Conservation (phyloP, 306 rosid genomes). For the Gleditsia sinensis region DNA sequence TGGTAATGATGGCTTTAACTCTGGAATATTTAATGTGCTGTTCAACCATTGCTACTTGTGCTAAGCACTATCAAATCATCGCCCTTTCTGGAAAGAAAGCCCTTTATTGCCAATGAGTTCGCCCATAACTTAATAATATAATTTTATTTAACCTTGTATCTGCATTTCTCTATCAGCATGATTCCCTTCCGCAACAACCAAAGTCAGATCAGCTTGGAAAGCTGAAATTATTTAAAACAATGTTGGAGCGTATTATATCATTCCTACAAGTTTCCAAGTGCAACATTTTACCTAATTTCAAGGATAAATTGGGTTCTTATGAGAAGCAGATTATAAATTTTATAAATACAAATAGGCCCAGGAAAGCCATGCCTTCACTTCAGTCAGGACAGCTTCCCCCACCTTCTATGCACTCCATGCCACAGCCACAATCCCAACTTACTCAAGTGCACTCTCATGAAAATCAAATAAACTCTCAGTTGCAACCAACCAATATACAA, state of each 20-base stretch:
- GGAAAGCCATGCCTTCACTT: constrained; percentile 52
- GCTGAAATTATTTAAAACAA: constrained; percentile 61
- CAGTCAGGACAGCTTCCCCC: constrained; percentile 78
- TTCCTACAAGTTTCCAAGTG: constrained; percentile 62
- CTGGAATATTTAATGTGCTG: not conserved
- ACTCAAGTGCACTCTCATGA: constrained; percentile 73
- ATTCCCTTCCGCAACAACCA: constrained; percentile 66
- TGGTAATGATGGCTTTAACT: constrained; percentile 8
- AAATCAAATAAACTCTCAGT: constrained; percentile 79
- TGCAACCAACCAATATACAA: constrained; percentile 71
- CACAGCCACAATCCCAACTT: constrained; percentile 73
- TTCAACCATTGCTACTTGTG: constrained; percentile 17
- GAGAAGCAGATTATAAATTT: constrained; percentile 72
- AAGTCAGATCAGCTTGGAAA: constrained; percentile 66
- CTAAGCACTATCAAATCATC: constrained; percentile 14
- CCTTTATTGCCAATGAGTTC: constrained; percentile 3
- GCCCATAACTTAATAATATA: not conserved
- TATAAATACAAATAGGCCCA: constrained; percentile 61
- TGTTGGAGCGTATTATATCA: constrained; percentile 66
- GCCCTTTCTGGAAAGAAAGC: constrained; percentile 15
- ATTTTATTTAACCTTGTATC: constrained; percentile 16
- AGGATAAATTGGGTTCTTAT: constrained; percentile 59
- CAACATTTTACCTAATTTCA: constrained; percentile 38
- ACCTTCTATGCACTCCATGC: constrained; percentile 67
- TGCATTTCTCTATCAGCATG: constrained; percentile 56